These are phyloP conservation scores for Lonicera japonica DNA, from an alignment of 129 eudicot genomes.

Conservation along the genomic window DNA sequence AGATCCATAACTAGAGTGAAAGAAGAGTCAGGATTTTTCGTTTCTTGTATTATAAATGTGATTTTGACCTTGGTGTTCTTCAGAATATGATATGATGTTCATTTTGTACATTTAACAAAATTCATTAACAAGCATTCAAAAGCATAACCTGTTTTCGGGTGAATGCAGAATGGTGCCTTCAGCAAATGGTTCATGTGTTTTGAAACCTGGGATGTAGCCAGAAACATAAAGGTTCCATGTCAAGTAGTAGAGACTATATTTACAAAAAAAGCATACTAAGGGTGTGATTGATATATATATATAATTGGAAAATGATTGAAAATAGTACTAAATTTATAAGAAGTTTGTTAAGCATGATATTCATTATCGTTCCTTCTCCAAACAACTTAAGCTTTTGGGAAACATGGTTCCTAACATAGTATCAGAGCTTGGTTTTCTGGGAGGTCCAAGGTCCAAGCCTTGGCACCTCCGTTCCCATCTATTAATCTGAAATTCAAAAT, in stretches of 20 bases:
- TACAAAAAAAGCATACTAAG: background rate
- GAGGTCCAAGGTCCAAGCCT: too few species aligned
- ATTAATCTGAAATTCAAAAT: too few species aligned
- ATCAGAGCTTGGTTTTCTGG: too few species aligned
- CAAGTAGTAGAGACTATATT: background rate
- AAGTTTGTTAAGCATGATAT: too few species aligned
- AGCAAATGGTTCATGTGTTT: conserved; percentile 95
- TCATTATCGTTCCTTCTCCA: too few species aligned
- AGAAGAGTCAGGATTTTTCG: background rate
- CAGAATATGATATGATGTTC: background rate
- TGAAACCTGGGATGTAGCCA: conserved; percentile 59
- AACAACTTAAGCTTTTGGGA: too few species aligned
- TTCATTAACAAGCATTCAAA: background rate
- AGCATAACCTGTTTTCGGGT: conserved; percentile 87
- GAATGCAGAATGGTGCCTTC: conserved; percentile 95
- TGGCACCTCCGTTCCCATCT: too few species aligned
- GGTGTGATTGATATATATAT: too few species aligned
- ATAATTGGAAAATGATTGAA: too few species aligned
- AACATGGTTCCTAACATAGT: too few species aligned
- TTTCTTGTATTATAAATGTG: background rate
- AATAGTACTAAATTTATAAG: too few species aligned
- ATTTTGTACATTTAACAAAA: background rate
- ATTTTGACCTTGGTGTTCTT: background rate
- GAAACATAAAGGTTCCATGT: conserved; percentile 7
- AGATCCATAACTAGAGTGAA: background rate